Conservation (phyloP, 345 rosid genomes). For the Linum tenue region DNA sequence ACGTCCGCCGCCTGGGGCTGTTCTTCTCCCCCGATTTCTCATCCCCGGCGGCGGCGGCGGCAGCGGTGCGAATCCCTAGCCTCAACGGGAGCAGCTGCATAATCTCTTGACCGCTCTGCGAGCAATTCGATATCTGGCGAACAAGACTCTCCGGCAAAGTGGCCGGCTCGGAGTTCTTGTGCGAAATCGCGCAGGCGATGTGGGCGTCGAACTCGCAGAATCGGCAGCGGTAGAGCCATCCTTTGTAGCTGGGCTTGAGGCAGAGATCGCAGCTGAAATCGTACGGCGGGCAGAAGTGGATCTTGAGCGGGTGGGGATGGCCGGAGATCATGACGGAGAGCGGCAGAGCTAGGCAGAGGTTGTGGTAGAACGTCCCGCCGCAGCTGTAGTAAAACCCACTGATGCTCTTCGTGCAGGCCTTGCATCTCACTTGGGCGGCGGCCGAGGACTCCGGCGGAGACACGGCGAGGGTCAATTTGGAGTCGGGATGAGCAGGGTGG, state of each 20-base stretch:
- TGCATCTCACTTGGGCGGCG: conserved; percentile 19
- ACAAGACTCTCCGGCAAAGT: conserved; percentile 5
- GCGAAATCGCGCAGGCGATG: conserved; percentile 30
- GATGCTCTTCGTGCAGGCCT: conserved; percentile 30
- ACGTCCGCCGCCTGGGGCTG: not conserved
- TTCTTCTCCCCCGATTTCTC: not conserved
- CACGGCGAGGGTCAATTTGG: conserved; percentile 23
- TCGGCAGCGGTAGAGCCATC: conserved; percentile 46
- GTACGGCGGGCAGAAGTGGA: conserved; percentile 37
- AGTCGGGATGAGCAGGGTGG: conserved; percentile 36
- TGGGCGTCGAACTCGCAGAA: conserved; percentile 47
- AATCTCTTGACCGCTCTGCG: conserved; percentile 12
- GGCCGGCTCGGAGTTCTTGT: conserved; percentile 10
- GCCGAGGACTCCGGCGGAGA: conserved; percentile 9
- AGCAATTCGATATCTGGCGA: conserved; percentile 9
- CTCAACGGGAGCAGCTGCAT: not conserved
- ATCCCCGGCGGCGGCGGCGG: too few species aligned
- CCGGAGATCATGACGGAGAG: conserved; percentile 21
- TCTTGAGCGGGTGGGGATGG: conserved; percentile 41
- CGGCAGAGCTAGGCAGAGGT: conserved; percentile 38
- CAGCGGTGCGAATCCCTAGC: not conserved
- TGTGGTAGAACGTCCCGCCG: conserved; percentile 25
- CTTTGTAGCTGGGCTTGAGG: conserved; percentile 20
- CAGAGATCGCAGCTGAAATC: conserved; percentile 43
- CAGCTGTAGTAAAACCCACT: conserved; percentile 40